A percentile compares a stretch with the other conserved stretches of the same genome.
Evolutionary conservation across 192 early-diverging fungal genomes (phyloP).

Genomic region (Chytriomyces confervae): DNA sequence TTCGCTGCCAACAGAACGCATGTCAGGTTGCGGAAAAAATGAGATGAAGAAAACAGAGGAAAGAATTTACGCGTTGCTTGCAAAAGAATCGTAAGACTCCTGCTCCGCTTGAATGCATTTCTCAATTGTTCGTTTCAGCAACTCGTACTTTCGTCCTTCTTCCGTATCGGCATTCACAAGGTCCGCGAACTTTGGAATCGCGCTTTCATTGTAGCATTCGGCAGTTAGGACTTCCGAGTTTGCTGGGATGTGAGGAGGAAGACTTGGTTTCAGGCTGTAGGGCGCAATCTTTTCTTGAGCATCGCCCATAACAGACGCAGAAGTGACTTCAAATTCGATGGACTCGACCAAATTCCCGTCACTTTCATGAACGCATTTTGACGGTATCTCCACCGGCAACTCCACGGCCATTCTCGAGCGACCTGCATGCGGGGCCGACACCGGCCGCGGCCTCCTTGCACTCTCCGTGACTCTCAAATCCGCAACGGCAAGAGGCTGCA

Average conservation of each 20-base stretch:
- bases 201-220: conserved; percentile 36
- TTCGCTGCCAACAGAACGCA: neutral
- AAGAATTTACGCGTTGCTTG: too few species aligned
- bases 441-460: neutral
- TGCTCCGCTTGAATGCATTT: conserved; percentile 23
- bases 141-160: conserved; percentile 15
- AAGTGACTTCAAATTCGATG: too few species aligned
- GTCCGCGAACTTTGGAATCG: conserved; percentile 41
- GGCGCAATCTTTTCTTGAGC: too few species aligned
- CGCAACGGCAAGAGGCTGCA: neutral
- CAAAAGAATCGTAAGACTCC: conserved; percentile 1
- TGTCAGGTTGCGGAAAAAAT: too few species aligned
- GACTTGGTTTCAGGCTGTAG: neutral
- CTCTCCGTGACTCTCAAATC: neutral
- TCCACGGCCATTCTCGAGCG: too few species aligned
- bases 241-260: conserved; percentile 36
- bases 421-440: neutral
- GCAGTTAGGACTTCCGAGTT: conserved; percentile 27
- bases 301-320: too few species aligned
- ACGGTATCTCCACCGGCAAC: too few species aligned
- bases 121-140: conserved; percentile 22
- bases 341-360: too few species aligned
- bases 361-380: too few species aligned
- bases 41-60: too few species aligned
- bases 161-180: conserved; percentile 24